Base-by-base conservation (phyloP, 495 filamentous ascomycete genomes). In the Apiosordaria backusii region DNA sequence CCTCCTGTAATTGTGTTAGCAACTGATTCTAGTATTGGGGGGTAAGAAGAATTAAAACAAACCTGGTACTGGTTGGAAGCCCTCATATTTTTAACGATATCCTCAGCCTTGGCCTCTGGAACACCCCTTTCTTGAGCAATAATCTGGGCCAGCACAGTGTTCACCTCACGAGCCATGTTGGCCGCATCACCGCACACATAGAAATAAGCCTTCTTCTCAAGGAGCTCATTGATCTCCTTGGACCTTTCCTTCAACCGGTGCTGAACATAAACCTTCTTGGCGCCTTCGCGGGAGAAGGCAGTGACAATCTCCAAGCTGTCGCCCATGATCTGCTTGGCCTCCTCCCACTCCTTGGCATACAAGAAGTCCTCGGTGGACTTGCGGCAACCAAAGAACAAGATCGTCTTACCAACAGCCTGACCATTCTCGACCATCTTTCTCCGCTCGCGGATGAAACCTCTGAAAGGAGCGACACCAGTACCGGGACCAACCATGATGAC, bases 101-200 rank as follows among this genome's bases (percentile, higher is more conserved):
- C 95, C 78, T 99, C 95, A 22, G 86, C 95, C 81, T 95, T 94
- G 61, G 88, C 80, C 69, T 93, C 87, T 9, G 90, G 83, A 62
- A 97, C 82, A 50, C 89, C 89, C 40, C 95, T 85, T 79, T 97
- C 85, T 70, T 90, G 84, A 26, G 92, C 83, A 71, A 98, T 87
- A 71, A 98, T 96, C 76, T 93, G 87, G 35, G 82, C 89, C 22
- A 99, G 83, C 6, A 92, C 84, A 45, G 87, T 81, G 80, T 93
- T 98, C 78, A 99, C 95, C 74, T 98, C 95, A 55, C 96, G 87
- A 50, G 95, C 95, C 95, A 99, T 99, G 81, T 97, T 94, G 59
- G 96, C 91, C 5, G 95, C 95, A 71, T 99, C 95, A 79, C 95
- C 95, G 73, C 95, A 99, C 40, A 99, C 95, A 75, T 99, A 99